Evolutionary conservation across 805 yeast genomes (phyloP).

Genomic region (Schwanniomyces yamadae): DNA sequence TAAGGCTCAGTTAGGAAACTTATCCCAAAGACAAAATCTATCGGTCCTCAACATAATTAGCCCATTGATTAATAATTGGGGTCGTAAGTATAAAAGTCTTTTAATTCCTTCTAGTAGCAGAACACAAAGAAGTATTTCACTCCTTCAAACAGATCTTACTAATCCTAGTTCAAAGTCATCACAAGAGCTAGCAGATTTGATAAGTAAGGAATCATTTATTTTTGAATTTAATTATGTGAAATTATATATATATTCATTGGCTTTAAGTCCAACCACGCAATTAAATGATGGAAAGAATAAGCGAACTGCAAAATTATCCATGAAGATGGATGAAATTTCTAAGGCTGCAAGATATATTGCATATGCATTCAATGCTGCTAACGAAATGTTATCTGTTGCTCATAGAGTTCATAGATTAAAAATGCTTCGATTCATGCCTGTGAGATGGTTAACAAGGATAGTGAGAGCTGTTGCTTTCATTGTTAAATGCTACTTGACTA

Average conservation of each 20-base stretch:
- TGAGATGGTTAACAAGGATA: constrained; percentile 85
- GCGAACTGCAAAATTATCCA: constrained; percentile 20
- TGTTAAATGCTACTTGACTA: constrained; percentile 76
- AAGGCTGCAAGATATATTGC: constrained; percentile 76
- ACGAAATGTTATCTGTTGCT: constrained; percentile 70
- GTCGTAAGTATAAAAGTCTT: constrained; percentile 55
- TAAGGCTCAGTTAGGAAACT: constrained; percentile 50
- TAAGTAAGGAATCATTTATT: constrained; percentile 70
- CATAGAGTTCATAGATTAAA: constrained; percentile 64
- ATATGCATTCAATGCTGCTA: constrained; percentile 80
- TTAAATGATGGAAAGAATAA: constrained; percentile 14
- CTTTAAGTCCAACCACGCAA: constrained; percentile 50
- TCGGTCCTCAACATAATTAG: constrained; percentile 70
- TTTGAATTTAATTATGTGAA: constrained; percentile 85
- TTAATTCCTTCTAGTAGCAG: constrained; percentile 50
- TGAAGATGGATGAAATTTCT: constrained; percentile 68
- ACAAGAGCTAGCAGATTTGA: constrained; percentile 36
- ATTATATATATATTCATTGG: constrained; percentile 79
- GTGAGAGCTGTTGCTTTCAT: constrained; percentile 88
- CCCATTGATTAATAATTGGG: constrained; percentile 81
- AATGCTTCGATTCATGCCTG: constrained; percentile 76
- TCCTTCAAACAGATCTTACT: constrained; percentile 20
- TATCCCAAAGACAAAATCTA: constrained; percentile 63
- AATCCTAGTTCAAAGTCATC: constrained; percentile 34
- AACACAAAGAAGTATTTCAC: constrained; percentile 27